Evolutionary conservation across 495 filamentous ascomycete species (phyloP), one percentile per base, ranked within the genome.

Genomic region (Viridothelium virens): DNA sequence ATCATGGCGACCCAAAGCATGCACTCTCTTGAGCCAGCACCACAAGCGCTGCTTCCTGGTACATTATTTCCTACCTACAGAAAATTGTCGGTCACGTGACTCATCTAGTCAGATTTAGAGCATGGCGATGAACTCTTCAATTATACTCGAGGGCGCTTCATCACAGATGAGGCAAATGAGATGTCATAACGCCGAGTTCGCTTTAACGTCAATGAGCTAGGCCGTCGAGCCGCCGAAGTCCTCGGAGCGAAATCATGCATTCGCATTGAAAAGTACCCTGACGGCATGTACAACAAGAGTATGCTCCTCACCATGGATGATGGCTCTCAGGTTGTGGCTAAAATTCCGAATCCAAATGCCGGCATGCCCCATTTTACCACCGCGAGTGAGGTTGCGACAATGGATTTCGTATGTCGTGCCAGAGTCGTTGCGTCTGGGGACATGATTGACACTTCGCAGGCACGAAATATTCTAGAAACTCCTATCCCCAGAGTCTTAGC

Each of bases 361-460:
- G 76, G 77, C 44, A 69, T 74, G 59, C 66, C 77, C 11, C 68
- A 69, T 46, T 74, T 70, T 36, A 76, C 75, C 0, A 80, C 75
- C 25, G 76, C 79, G 5, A 72, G 70, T 59, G 78, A 80, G 70
- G 78, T 79, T 16, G 77, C 78, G 31, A 78, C 75, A 2, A 77
- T 78, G 75, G 72, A 79, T 61, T 79, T 78, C 73, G 76, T 78
- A 71, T 69, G 77, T 59, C 25, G 31, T 36, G 18, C 11, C 53
- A 6, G 11, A 2, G 31, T 34, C 18, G 18, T 59, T 31, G 14
- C 10, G 53, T 59, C 10, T 18, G 5, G 10, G 31, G 31, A 59
- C 53, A 34, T 10, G 31, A 16, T 25, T 41, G 5, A 41, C n/a
- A 33, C 16, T 5, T 63, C 37, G 4, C 11, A 47, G 38, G 61